phyloP scores from a whole-genome alignment of 1,284 basidiomycete genomes.

The Leccinum subrobustum region DNA sequence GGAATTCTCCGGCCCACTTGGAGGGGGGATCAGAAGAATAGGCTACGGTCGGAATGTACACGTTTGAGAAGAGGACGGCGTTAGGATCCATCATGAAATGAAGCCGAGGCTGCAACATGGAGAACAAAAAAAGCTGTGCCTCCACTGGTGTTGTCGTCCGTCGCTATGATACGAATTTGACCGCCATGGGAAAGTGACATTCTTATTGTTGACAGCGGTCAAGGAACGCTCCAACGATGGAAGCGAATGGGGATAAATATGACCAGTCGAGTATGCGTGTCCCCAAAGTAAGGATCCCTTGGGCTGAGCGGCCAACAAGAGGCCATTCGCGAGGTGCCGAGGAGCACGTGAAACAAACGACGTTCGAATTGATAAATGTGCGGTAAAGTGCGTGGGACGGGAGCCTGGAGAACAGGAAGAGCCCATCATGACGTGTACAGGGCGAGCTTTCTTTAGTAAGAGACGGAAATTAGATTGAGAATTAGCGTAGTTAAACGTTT shows the following conservation, averaged over 20 bases:
- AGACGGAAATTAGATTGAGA: constrained; percentile 28
- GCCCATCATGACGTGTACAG: constrained; percentile 27
- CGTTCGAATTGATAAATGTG: constrained; percentile 6
- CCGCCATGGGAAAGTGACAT: constrained; percentile 29
- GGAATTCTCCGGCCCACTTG: constrained; percentile 1
- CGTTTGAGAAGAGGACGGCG: constrained; percentile 13
- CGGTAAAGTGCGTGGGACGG: constrained; percentile 4
- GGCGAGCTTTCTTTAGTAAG: constrained; percentile 19
- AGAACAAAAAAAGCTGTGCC: constrained; percentile 5
- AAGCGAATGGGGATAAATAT: constrained; percentile 22
- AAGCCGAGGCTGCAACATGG: constrained; percentile 5
- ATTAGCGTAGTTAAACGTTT: constrained; percentile 38
- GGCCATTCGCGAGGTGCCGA: constrained; percentile 30
- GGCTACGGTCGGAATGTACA: constrained; percentile 7
- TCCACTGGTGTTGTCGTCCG: constrained; percentile 7
- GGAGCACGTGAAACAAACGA: constrained; percentile 25
- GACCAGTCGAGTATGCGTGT: constrained; percentile 19
- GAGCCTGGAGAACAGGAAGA: constrained; percentile 4
- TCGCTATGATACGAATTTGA: constrained; percentile 27
- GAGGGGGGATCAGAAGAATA: neutral
- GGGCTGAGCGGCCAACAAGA: constrained; percentile 7
- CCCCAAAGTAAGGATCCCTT: constrained; percentile 11
- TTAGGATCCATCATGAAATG: constrained; percentile 9
- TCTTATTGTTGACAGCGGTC: constrained; percentile 14
- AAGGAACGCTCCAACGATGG: constrained; percentile 14